Base-by-base conservation (phyloP, 768 basidiomycete genomes). In the Russula ochroleuca region DNA sequence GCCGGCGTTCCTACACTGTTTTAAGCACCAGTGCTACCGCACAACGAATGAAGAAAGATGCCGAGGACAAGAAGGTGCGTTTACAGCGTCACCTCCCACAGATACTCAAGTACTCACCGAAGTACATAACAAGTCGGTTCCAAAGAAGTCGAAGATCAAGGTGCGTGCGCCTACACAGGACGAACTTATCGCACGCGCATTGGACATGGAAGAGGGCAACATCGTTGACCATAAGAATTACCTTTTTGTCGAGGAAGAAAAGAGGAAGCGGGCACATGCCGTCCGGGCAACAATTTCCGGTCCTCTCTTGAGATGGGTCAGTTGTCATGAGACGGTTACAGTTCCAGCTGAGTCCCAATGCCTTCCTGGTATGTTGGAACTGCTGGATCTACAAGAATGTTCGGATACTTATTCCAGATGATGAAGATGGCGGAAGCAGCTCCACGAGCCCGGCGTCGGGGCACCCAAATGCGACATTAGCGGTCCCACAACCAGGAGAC, bases 171-270 rank as follows among this genome's bases (percentile, higher is more conserved):
- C 79, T 49, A 91, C 91, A 0, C 93, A 95, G 70, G 88, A 83
- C n/a, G 90, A 94, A 69, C 81, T 94, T 9, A 88, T 95, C 61
- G 85, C 84, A 2, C 83, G 83, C 8, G 93, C 93, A 0, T 81
- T 94, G 19, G 90, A 93, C 69, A 91, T 86, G 57, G 93, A 94
- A 73, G 92, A 93, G 73, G 85, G 87, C 0, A 95, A 95, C 71
- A 84, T 87, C 23, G 79, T 80, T 6, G 86, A 91, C 52, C 90
- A 94, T 66, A 79, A 83, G 40, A 83, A 92, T 68, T 94, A 94
- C 70, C 83, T 94, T 33, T 82, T 80, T 55, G 74, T 84, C 2
- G 93, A 95, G 68, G 92, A 91, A 70, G 90, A 92, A 74, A 92
- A 90, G 68, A 83, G 91, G 9, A 85, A 82, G 70, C 83, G 83